Evolutionary conservation across 345 rosid species (phyloP), one percentile per base, ranked within the genome.

Genomic region (Bruguiera gymnorhiza): DNA sequence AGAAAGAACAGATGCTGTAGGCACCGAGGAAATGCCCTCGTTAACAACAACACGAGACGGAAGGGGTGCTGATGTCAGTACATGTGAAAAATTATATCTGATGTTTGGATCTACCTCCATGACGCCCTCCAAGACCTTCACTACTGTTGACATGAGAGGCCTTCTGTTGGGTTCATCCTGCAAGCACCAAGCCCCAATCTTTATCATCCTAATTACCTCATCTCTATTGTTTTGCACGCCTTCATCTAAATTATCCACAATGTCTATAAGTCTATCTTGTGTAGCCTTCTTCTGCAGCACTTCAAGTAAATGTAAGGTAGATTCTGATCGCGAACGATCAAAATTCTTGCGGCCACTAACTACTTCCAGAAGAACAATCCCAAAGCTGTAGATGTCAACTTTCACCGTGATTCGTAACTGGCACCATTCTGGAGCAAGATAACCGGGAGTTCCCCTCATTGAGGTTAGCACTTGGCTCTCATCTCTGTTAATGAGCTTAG

Each of bases 361-460:
- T 72, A 92, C 77, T 85, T 89, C 94, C 20, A 92, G 52, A 0
- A 92, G 77, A 11, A 92, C 97, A 78, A 89, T 83, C 0, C 96
- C 94, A 8, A 78, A 92, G 60, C 96, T 89, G 7, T 88, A 92
- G 54, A 89, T 78, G 36, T 92, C 97, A 2, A 83, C 89, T 73
- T 92, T 92, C 77, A 85, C 92, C 0, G 96, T 86, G 24, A 89
- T 67, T 48, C 68, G 37, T 6, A 73, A 68, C 24, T 51, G 58
- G 11, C 63, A 36, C 66, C 20, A 34, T 51, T 72, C 72, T 18
- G 74, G 68, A 62, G 74, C 67, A 60, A 70, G 36, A 53, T 70
- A 70, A 2, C 74, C 74, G 6, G 70, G 73, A 32, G 80, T 77
- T 77, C 76, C 80, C 26, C 73, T 63, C 62, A 72, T 68, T 13